Evolutionary conservation across 768 basidiomycete species (phyloP), one percentile per base, ranked within the genome.

Genomic region (Rhizopogon vulgaris): DNA sequence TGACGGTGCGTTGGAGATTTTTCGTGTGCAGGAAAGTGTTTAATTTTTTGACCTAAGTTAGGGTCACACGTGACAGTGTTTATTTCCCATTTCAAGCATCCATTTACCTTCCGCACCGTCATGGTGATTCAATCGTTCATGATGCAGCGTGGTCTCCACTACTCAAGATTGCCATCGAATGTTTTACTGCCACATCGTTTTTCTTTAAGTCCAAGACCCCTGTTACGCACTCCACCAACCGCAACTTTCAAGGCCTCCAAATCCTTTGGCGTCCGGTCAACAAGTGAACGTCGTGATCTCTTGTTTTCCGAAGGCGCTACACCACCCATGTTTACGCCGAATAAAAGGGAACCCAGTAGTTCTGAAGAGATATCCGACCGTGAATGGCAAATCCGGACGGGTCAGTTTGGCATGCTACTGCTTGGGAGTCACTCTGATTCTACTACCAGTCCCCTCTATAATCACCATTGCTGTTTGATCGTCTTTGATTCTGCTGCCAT

Each of bases 311-410:
- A 49, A 14, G 48, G 39, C 28, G 37, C 59, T 2, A 58, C 53
- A 24, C 22, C 60, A 12, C 50, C 56, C 27, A 65, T 54, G 64
- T 64, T 68, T 30, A 56, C 61, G 15, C 54, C 63, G 36, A 60
- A 58, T 53, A 45, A 55, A 24, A 18, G 42, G 12, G 48, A 54
- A 14, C 57, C 59, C 5, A 24, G 52, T 6, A 34, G 50, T 10
- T 55, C 54, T 3, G 40, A 48, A 11, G 60, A 60, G 37, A 43
- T 89, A 7, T 78, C 85, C 1, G 88, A 90, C 63, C 71, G 74
- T 6, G 88, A 90, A 58, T 90, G 87, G 87, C 80, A 87, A 60
- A 75, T 89, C 46, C 81, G 85, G 24, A 87, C 85, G 59, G 87
- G 88, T 84, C 52, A 36, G 68, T 58, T 40, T 46, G 34, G 43